Base-by-base conservation (phyloP, 2,329 filamentous ascomycete species). In the Septoria petroselini region DNA sequence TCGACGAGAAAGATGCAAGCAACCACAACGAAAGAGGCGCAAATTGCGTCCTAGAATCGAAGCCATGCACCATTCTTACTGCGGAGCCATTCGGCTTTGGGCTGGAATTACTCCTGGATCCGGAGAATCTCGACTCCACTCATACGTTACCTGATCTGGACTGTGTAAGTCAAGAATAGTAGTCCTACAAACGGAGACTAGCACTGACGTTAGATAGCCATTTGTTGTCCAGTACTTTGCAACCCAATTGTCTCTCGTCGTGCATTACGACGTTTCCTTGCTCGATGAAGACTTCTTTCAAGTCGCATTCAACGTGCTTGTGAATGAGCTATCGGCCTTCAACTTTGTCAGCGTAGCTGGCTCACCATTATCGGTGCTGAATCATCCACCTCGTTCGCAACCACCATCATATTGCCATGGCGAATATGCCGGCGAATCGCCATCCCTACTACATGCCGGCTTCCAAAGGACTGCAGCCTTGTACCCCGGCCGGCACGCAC, bases 141-240 rank as follows among this genome's bases (percentile, higher is more conserved):
- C n/a, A 40, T 14, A 8, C 17, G 17, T 15, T 39, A 19, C 47
- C 48, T 11, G 21, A 8, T 15, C 31, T 51, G 19, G 25, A 50
- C n/a, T 42, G 34, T 17, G 52, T 54, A 35, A 43, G 52, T 37
- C n/a, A 9, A 14, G 9, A 25, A 18, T 2, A 7, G 9, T 17
- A 14, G 3, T 7, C n/a, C 14, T 17, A 40, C 25, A 23, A 40
- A 9, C 18, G 9, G 12, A 30, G 19, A 17, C 41, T 19, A 23
- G 15, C 15, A 29, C 45, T 53, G 27, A 53, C 11, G 15, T 21
- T 11, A 7, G 3, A 6, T 14, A 54, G 52, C 47, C 52, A 38
- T 47, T 54, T 34, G 42, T 51, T 14, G 41, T 54, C 3, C 52
- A 54, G 33, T 54, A 54, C 25, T 48, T 51, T 48, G 52, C 43